Percentiles rank a stretch among this genome's conserved stretches.
Conservation (phyloP, 164 flowering plant genomes). For the Annona squamosa region DNA sequence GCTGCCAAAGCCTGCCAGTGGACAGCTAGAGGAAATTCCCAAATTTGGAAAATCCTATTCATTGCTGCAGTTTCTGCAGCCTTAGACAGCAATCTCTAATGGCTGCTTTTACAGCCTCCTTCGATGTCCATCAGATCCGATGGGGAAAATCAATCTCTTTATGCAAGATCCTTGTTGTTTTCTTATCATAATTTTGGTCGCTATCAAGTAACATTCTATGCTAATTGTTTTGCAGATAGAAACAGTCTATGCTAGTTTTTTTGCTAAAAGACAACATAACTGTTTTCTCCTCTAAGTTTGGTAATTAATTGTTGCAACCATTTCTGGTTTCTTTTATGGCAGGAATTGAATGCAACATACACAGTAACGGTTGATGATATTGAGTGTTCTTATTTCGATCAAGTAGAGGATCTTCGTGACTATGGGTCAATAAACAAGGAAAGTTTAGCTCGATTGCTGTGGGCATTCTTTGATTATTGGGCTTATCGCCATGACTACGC, state of each 20-base stretch:
- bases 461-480: slow-evolving; percentile 95
- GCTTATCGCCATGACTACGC: slow-evolving; percentile 90
- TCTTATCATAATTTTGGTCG: neutral
- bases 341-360: slow-evolving; percentile 76
- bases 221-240: neutral
- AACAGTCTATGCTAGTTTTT: neutral
- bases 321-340: slow-evolving; percentile 11
- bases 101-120: no score
- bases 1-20: no score
- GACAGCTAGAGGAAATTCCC: no score
- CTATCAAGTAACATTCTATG: neutral
- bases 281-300: neutral
- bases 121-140: no score
- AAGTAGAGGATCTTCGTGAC: slow-evolving; percentile 58
- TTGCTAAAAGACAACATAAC: neutral
- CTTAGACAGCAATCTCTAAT: no score
- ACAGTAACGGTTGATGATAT: slow-evolving; percentile 53
- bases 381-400: slow-evolving; percentile 72
- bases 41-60: no score
- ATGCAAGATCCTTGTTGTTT: neutral
- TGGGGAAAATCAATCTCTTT: neutral
- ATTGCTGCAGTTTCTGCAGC: no score
- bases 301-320: neutral
- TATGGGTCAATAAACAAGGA: slow-evolving; percentile 76
- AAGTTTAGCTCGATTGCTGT: slow-evolving; percentile 57